phyloP scores from a whole-genome alignment of 2,329 filamentous ascomycete species.

The Elsinoe necatrix region DNA sequence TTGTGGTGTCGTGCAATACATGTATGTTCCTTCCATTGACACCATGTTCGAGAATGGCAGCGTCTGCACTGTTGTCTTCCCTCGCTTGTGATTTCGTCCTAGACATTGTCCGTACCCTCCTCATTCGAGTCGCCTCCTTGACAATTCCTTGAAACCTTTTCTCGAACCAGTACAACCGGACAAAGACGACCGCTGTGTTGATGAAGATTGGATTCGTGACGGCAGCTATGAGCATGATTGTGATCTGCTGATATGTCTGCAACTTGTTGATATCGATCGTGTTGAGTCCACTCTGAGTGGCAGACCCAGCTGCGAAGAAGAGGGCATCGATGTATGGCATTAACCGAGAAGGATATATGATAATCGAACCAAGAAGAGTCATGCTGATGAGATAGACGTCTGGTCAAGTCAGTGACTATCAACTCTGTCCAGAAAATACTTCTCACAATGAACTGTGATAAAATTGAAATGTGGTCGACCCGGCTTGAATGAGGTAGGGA shows the following conservation, averaged over 20 bases:
- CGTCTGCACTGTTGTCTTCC: slow-evolving; percentile 36
- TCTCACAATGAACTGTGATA: slow-evolving; percentile 68
- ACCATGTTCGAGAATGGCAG: slow-evolving; percentile 48
- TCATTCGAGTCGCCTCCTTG: slow-evolving; percentile 58
- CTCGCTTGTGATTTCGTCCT: slow-evolving; percentile 40
- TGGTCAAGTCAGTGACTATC: slow-evolving; percentile 26
- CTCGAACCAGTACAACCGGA: slow-evolving; percentile 96
- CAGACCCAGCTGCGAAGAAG: slow-evolving; percentile 75
- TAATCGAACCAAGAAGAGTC: slow-evolving; percentile 64
- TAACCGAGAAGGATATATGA: slow-evolving; percentile 59
- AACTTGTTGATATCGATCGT: slow-evolving; percentile 50
- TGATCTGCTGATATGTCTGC: slow-evolving; percentile 45
- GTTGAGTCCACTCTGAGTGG: slow-evolving; percentile 90
- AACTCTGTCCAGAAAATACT: neutral
- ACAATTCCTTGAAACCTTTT: slow-evolving; percentile 85
- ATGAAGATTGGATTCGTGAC: slow-evolving; percentile 76
- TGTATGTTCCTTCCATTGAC: slow-evolving; percentile 59
- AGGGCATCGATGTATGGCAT: slow-evolving; percentile 78
- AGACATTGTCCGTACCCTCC: slow-evolving; percentile 56
- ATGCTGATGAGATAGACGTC: slow-evolving; percentile 74
- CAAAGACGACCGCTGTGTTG: slow-evolving; percentile 77
- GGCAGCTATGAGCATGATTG: slow-evolving; percentile 64
- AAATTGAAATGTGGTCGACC: slow-evolving; percentile 65
- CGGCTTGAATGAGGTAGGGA: slow-evolving; percentile 16
- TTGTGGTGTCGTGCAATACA: slow-evolving; percentile 53